Evolutionary conservation across 441 rosid genomes (phyloP).

Genomic region (Gossypium gossypioides): DNA sequence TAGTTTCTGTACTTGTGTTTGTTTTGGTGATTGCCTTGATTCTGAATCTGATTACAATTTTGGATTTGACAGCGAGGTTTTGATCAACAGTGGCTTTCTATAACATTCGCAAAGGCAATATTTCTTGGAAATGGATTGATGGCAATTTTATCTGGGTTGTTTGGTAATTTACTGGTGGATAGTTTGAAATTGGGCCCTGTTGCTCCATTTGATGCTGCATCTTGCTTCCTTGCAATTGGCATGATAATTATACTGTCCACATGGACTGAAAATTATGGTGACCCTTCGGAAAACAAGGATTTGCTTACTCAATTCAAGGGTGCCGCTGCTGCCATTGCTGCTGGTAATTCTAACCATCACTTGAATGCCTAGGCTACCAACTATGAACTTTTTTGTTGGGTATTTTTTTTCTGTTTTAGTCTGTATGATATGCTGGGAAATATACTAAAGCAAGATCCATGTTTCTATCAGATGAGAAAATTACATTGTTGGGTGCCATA

Average conservation of each 20-base stretch:
- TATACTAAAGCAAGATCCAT: not conserved
- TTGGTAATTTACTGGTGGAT: conserved; percentile 78
- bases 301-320: too few relatives aligned
- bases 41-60: not conserved
- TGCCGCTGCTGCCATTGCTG: too few relatives aligned
- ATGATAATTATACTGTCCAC: conserved; percentile 74
- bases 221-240: conserved; percentile 86
- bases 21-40: too few relatives aligned
- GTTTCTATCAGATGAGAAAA: conserved; percentile 65
- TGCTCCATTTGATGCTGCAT: conserved; percentile 94
- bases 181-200: conserved; percentile 76
- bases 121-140: conserved; percentile 93
- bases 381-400: not conserved
- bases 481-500: conserved; percentile 42
- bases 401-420: not conserved
- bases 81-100: conserved; percentile 83
- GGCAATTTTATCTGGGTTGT: conserved; percentile 80
- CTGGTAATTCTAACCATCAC: too few relatives aligned
- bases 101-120: conserved; percentile 88
- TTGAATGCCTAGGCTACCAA: not conserved
- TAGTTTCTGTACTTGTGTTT: too few relatives aligned
- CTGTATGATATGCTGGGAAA: not conserved
- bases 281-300: too few relatives aligned
- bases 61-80: conserved; percentile 66
- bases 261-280: conserved; percentile 38